Evolutionary conservation across 1,139 yeast genomes (phyloP), one percentile per base, ranked within the genome.

Genomic region (Arxiozyma slooffiae): DNA sequence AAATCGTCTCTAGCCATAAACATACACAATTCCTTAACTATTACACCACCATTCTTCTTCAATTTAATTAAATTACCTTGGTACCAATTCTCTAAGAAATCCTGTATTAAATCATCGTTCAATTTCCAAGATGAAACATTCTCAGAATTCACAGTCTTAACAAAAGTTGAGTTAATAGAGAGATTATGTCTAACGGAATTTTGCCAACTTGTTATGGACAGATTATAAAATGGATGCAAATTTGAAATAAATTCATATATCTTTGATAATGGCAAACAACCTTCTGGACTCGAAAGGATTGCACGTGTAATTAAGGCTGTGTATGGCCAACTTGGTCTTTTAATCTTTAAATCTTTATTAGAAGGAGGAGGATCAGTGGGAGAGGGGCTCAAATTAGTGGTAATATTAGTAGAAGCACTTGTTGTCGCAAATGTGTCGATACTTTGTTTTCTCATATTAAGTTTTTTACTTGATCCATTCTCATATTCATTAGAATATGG

Each of bases 301-400:
- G 97, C 97, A 67, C 90, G 97, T 1, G 98, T 87, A 59, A 92
- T 92, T 96, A 94, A 86, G 1, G 97, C 89, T 0, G 97, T 97
- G 66, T 94, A 92, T 21, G 95, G 84, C 63, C 82, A 89, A 1
- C 97, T 97, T 7, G 97, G 97, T 67, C 92, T 92, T 17, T 20
- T 30, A 11, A 30, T 11, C n/a, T n/a, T 30, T 11, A 30, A 14
- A 30, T 30, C 36, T 11, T 30, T 30, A 30, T 11, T 14, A 30
- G n/a, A n/a, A 3, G 34, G 7, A 16, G 43, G n/a, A 23, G 21
- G 3, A 23, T 9, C 14, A 22, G 34, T 26, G 3, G 9, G 8
- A 26, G 34, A n/a, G n/a, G n/a, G n/a, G n/a, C n/a, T n/a, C n/a
- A n/a, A n/a, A n/a, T n/a, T 8, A 26, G 34, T 8, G 2, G 23